Evolutionary conservation across 345 rosid species (phyloP).

Genomic region (Lagerstroemia speciosa): DNA sequence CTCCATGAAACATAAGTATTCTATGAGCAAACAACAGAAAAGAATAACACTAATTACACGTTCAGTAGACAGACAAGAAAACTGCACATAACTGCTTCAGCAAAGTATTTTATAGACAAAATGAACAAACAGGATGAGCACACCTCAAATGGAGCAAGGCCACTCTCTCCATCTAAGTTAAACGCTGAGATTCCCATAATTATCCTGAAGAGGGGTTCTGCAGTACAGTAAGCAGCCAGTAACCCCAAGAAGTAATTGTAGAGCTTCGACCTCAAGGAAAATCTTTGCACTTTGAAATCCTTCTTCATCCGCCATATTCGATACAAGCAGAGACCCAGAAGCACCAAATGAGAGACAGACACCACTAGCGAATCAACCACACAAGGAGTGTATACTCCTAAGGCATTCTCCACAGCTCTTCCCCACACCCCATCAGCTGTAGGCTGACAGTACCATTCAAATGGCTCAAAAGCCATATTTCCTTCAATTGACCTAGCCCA

Average conservation of each 20-base stretch:
- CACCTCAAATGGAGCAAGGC: constrained; percentile 95
- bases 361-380: constrained; percentile 73
- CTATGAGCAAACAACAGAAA: background rate
- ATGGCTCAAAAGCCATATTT: constrained; percentile 53
- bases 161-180: constrained; percentile 59
- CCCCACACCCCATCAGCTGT: constrained; percentile 69
- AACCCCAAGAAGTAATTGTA: constrained; percentile 58
- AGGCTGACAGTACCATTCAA: constrained; percentile 84
- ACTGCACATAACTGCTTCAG: background rate
- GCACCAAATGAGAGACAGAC: constrained; percentile 50
- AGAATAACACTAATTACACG: background rate
- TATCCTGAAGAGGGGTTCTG: constrained; percentile 81
- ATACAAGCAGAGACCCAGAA: constrained; percentile 59
- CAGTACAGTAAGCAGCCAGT: constrained; percentile 64
- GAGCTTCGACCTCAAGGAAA: constrained; percentile 65
- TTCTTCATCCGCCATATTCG: constrained; percentile 67
- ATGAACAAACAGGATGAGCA: background rate
- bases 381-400: constrained; percentile 96
- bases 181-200: constrained; percentile 75
- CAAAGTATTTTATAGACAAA: background rate
- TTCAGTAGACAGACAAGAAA: background rate
- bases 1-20: background rate
- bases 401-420: constrained; percentile 67
- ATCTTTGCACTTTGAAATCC: constrained; percentile 56
- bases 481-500: background rate